phyloP scores from a whole-genome alignment of 2,329 filamentous ascomycete genomes.

The Sporothrix dimorphospora region DNA sequence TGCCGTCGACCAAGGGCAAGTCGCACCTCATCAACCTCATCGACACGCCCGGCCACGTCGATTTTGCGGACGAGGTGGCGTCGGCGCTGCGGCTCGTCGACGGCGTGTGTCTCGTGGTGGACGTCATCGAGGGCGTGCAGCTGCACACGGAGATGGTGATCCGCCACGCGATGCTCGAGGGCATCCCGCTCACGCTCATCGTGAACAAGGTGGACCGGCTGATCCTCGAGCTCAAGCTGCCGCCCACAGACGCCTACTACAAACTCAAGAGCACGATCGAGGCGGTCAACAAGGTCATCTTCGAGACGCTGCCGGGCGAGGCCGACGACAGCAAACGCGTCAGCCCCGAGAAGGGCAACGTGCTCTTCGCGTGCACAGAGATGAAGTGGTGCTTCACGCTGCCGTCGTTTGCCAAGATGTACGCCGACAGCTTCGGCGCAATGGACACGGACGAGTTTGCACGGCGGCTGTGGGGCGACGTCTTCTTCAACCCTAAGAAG shows the following conservation, averaged over 20 bases:
- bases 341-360: constrained; percentile 96
- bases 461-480: constrained; percentile 87
- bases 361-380: constrained; percentile 90
- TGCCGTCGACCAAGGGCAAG: constrained; percentile 87
- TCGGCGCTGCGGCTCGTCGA: constrained; percentile 84
- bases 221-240: constrained; percentile 90
- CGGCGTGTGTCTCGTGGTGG: constrained; percentile 89
- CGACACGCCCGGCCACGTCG: constrained; percentile 96
- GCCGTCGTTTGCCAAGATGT: constrained; percentile 94
- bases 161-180: constrained; percentile 89
- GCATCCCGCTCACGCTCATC: constrained; percentile 84
- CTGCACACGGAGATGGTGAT: constrained; percentile 97
- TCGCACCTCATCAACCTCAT: constrained; percentile 94
- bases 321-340: constrained; percentile 77
- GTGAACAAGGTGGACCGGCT: constrained; percentile 98
- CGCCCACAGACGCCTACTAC: constrained; percentile 95
- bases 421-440: constrained; percentile 82
- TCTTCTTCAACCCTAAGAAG: constrained; percentile 91
- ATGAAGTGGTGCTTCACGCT: constrained; percentile 98
- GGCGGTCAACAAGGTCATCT: constrained; percentile 94
- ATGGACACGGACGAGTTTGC: constrained; percentile 84
- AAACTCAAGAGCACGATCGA: constrained; percentile 99
- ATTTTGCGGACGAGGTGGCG: constrained; percentile 97
- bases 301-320: constrained; percentile 79
- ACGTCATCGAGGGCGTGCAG: constrained; percentile 99